phyloP scores from a whole-genome alignment of 331 rosid species.

The Dryas integrifolia region DNA sequence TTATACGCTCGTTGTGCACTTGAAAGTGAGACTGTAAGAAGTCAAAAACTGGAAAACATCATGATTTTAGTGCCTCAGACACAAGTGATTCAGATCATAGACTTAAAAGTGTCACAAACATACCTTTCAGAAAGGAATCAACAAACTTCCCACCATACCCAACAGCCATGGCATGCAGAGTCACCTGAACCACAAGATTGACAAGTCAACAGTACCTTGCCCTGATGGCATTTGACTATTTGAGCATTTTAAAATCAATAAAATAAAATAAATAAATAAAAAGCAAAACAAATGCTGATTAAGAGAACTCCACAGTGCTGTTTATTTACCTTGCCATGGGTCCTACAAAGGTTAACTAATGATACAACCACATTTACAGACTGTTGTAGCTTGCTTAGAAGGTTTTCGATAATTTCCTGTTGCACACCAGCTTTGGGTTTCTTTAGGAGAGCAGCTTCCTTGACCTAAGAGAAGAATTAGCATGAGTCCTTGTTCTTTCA shows the following conservation, averaged over 20 bases:
- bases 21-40: conserved; percentile 41
- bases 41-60: conserved; percentile 36
- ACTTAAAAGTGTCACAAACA: background rate
- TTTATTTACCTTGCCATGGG: conserved; percentile 33
- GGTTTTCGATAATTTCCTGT: conserved; percentile 23
- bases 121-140: conserved; percentile 44
- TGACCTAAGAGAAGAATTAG: conserved; percentile 25
- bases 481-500: conserved; percentile 8
- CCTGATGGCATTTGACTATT: background rate
- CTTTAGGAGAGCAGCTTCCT: conserved; percentile 24
- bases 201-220: conserved; percentile 10
- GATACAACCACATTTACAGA: conserved; percentile 44
- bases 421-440: conserved; percentile 25
- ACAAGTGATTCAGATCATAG: background rate
- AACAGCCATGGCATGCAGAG: conserved; percentile 44
- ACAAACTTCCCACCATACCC: conserved; percentile 43
- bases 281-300: background rate
- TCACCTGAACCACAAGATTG: conserved; percentile 25
- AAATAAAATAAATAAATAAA: background rate
- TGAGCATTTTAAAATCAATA: background rate
- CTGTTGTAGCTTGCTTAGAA: conserved; percentile 29
- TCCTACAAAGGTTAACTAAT: conserved; percentile 37
- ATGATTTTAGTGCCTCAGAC: background rate
- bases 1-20: conserved; percentile 25
- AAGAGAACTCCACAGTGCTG: conserved; percentile 1